phyloP scores from a whole-genome alignment of 2,329 filamentous ascomycete genomes.

The Rugonectria rugulosa region DNA sequence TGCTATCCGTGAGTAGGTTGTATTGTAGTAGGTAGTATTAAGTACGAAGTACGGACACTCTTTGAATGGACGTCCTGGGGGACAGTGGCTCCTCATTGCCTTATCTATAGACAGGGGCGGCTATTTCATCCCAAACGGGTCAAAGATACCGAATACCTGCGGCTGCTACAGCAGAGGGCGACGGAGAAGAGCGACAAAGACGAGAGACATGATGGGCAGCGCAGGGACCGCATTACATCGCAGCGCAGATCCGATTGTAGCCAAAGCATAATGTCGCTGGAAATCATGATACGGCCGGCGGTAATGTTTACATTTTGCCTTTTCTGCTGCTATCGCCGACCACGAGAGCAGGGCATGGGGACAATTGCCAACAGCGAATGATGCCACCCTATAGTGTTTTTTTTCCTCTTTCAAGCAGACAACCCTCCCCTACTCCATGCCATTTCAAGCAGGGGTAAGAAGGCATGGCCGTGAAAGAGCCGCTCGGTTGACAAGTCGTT shows the following conservation, averaged over 20 bases:
- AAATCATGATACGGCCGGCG: background rate
- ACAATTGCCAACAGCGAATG: background rate
- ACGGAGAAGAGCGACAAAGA: too few species aligned
- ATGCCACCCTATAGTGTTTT: slow-evolving; percentile 12
- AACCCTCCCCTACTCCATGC: background rate
- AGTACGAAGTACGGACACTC: too few species aligned
- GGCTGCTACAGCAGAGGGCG: too few species aligned
- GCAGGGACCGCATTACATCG: slow-evolving; percentile 4
- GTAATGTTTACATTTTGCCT: slow-evolving; percentile 4
- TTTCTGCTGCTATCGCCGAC: background rate
- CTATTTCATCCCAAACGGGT: background rate
- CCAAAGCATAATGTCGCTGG: background rate
- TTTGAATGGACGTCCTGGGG: too few species aligned
- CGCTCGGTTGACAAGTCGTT: background rate
- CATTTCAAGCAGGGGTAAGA: too few species aligned
- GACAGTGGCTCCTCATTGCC: too few species aligned
- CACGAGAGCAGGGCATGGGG: background rate
- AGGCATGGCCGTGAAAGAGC: background rate
- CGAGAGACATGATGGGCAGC: background rate
- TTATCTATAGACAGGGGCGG: slow-evolving; percentile 1
- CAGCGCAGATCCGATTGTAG: slow-evolving; percentile 12
- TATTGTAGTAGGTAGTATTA: too few species aligned
- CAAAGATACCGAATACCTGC: background rate
- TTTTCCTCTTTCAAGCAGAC: background rate
- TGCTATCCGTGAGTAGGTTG: too few species aligned